Conservation (phyloP, 768 basidiomycete species). For the Boletellus ananiceps region DNA sequence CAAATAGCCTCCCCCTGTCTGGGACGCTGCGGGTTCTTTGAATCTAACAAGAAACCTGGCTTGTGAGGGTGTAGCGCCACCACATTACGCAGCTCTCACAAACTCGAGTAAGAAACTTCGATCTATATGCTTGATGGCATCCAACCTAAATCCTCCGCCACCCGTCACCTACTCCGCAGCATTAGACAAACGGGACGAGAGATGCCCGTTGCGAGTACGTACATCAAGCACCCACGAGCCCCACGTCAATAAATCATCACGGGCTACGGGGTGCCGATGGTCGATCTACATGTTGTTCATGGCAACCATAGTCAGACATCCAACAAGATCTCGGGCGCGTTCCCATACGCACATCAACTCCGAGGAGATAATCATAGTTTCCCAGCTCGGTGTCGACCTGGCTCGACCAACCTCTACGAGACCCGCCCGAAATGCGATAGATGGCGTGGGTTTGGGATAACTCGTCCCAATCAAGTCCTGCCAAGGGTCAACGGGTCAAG, state of each 20-base stretch:
- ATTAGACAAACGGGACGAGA: background rate
- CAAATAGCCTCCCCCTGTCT: constrained; percentile 52
- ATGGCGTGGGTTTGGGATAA: constrained; percentile 57
- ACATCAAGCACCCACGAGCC: constrained; percentile 71
- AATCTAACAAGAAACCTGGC: constrained; percentile 36
- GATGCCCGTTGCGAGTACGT: background rate
- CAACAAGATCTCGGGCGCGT: background rate
- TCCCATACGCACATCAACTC: constrained; percentile 51
- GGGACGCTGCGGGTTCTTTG: constrained; percentile 44
- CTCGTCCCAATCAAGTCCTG: constrained; percentile 85
- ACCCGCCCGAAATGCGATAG: constrained; percentile 64
- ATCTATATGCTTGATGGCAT: constrained; percentile 91
- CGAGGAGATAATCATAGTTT: constrained; percentile 83
- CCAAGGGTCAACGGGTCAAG: background rate
- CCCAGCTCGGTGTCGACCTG: constrained; percentile 81
- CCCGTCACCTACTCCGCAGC: constrained; percentile 50
- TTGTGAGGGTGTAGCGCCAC: background rate
- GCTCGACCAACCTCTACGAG: constrained; percentile 76
- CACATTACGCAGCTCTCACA: constrained; percentile 38
- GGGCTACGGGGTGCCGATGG: constrained; percentile 77
- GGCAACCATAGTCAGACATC: constrained; percentile 7
- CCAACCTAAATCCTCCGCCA: constrained; percentile 74
- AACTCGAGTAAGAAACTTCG: constrained; percentile 62
- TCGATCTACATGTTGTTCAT: constrained; percentile 53
- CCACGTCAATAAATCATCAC: constrained; percentile 71